These are phyloP conservation scores for Mimosa bimucronata DNA, from an alignment of 306 rosid genomes.

Conservation along the genomic window DNA sequence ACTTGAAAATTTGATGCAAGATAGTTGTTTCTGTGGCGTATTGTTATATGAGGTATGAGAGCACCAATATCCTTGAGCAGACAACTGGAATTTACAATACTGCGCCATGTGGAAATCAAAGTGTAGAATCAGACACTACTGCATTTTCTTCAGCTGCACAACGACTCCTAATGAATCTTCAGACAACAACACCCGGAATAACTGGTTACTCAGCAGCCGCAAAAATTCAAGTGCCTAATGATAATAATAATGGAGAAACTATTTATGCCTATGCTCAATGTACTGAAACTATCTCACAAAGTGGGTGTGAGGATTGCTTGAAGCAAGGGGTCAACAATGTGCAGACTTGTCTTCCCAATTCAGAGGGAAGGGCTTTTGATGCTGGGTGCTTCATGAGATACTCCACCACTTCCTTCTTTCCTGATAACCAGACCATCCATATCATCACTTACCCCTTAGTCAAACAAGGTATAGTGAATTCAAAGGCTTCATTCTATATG, in stretches of 20 bases:
- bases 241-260: background rate
- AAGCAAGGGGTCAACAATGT: background rate
- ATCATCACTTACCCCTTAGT: background rate
- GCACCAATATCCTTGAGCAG: background rate
- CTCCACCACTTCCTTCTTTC: background rate
- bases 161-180: background rate
- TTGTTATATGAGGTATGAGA: background rate
- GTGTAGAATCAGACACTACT: background rate
- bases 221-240: background rate
- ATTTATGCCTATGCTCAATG: conserved; percentile 8
- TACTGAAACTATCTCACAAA: background rate
- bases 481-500: background rate
- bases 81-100: background rate
- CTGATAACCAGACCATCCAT: background rate
- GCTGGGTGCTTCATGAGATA: background rate
- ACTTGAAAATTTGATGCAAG: background rate
- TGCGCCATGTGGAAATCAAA: background rate
- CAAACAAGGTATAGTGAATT: background rate
- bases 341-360: background rate
- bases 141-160: background rate
- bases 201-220: background rate
- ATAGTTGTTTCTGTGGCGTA: background rate
- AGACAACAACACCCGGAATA: background rate
- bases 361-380: background rate
- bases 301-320: background rate